Conservation (phyloP, 495 filamentous ascomycete genomes). For the Xylaria flabelliformis region DNA sequence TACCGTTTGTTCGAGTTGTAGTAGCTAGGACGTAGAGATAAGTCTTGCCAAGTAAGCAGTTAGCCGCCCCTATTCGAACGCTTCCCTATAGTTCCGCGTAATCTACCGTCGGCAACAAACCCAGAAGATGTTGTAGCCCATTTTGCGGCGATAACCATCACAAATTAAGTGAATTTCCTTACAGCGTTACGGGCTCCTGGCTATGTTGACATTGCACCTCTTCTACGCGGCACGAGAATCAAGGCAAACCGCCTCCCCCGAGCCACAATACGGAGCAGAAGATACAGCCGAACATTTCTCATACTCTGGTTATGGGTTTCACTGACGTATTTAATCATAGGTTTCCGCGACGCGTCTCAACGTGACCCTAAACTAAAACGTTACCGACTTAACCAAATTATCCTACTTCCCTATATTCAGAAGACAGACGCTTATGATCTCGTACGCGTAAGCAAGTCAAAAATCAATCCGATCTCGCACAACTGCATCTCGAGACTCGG, state of each 20-base stretch:
- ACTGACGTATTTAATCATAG: not conserved
- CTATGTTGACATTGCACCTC: not conserved
- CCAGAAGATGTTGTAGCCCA: not conserved
- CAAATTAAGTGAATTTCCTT: not conserved
- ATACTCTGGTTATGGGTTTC: too few relatives aligned
- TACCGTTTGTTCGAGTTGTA: not conserved
- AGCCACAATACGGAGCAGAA: not conserved
- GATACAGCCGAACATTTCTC: not conserved
- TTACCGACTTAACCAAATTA: not conserved
- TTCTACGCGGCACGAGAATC: not conserved
- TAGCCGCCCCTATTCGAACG: not conserved
- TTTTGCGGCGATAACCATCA: not conserved
- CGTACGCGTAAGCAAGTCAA: not conserved
- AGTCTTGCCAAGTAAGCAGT: not conserved
- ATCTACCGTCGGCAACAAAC: not conserved
- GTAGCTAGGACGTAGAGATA: not conserved
- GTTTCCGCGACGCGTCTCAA: not conserved
- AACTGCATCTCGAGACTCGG: not conserved
- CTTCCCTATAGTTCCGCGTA: not conserved
- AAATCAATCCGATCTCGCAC: not conserved
- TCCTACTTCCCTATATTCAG: not conserved
- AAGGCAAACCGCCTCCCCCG: too few relatives aligned
- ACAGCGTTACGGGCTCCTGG: not conserved
- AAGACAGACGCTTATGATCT: not conserved
- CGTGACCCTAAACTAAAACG: not conserved